Evolutionary conservation across 768 basidiomycete species (phyloP).

Genomic region (Termitomyces bulborhizus): DNA sequence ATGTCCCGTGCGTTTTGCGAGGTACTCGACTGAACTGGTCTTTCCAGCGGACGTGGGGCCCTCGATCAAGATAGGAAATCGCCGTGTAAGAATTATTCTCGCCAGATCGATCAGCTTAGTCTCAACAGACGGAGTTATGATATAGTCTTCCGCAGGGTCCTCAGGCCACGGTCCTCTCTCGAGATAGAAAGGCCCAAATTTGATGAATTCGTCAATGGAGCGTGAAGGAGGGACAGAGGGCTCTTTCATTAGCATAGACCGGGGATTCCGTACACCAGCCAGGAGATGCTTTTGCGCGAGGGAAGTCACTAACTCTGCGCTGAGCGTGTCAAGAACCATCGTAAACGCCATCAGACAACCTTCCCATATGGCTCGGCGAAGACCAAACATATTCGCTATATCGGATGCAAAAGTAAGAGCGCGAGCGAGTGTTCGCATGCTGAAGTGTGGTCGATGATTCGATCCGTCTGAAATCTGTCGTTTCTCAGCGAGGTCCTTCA

Average conservation of each 20-base stretch:
- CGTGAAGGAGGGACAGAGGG: slow-evolving; percentile 47
- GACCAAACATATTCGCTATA: slow-evolving; percentile 65
- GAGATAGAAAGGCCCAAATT: slow-evolving; percentile 90
- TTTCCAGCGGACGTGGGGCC: slow-evolving; percentile 98
- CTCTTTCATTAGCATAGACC: slow-evolving; percentile 66
- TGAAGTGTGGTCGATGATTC: slow-evolving; percentile 91
- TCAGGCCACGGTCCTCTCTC: slow-evolving; percentile 66
- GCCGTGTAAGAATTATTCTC: slow-evolving; percentile 79
- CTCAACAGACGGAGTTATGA: slow-evolving; percentile 94
- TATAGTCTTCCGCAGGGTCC: slow-evolving; percentile 72
- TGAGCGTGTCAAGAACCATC: slow-evolving; percentile 79
- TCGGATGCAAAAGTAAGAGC: slow-evolving; percentile 89
- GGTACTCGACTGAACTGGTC: slow-evolving; percentile 94
- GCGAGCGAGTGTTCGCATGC: slow-evolving; percentile 91
- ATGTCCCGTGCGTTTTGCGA: slow-evolving; percentile 90
- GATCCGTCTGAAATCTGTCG: slow-evolving; percentile 89
- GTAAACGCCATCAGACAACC: slow-evolving; percentile 98
- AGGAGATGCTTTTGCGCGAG: slow-evolving; percentile 78
- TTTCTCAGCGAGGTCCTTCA: slow-evolving; percentile 68
- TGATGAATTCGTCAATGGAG: slow-evolving; percentile 54
- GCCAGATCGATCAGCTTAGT: slow-evolving; percentile 93
- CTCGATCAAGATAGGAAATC: slow-evolving; percentile 94
- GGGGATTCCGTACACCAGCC: slow-evolving; percentile 70
- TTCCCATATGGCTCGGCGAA: slow-evolving; percentile 90
- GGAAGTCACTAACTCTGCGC: slow-evolving; percentile 56